Percentiles rank a stretch among this genome's conserved stretches.
Evolutionary conservation across 805 yeast species (phyloP).

Genomic region (Tetrapisispora pingtungensis): DNA sequence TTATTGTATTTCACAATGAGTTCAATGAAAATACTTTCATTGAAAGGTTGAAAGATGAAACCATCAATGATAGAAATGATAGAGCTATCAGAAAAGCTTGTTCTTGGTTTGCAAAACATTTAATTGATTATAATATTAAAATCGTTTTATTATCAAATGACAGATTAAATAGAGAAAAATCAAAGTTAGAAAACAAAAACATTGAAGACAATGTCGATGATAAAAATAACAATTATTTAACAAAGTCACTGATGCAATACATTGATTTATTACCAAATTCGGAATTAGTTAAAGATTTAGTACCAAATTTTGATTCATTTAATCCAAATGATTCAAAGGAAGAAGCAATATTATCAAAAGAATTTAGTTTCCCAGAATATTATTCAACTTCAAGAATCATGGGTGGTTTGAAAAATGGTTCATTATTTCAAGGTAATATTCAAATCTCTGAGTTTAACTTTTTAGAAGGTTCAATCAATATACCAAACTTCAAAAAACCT

Average conservation of each 20-base stretch:
- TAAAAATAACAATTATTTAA: slow-evolving; percentile 25
- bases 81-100: slow-evolving; percentile 74
- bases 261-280: slow-evolving; percentile 59
- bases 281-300: slow-evolving; percentile 64
- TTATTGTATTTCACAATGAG: slow-evolving; percentile 88
- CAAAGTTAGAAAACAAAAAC: slow-evolving; percentile 37
- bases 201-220: no score
- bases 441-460: slow-evolving; percentile 78
- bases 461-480: slow-evolving; percentile 73
- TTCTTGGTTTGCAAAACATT: slow-evolving; percentile 62
- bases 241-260: slow-evolving; percentile 57
- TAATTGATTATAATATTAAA: slow-evolving; percentile 36
- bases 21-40: slow-evolving; percentile 64
- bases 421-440: slow-evolving; percentile 76
- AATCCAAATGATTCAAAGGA: slow-evolving; percentile 10
- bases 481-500: slow-evolving; percentile 69
- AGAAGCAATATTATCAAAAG: slow-evolving; percentile 28
- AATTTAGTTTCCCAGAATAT: slow-evolving; percentile 63
- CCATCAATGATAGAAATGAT: slow-evolving; percentile 84
- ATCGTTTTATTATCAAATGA: slow-evolving; percentile 70
- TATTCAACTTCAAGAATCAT: slow-evolving; percentile 70
- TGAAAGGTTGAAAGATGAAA: slow-evolving; percentile 51
- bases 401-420: slow-evolving; percentile 86
- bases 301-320: slow-evolving; percentile 46
- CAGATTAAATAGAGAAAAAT: slow-evolving; percentile 48